Evolutionary conservation across 2,329 filamentous ascomycete species (phyloP).

Genomic region (Alternaria longipes): DNA sequence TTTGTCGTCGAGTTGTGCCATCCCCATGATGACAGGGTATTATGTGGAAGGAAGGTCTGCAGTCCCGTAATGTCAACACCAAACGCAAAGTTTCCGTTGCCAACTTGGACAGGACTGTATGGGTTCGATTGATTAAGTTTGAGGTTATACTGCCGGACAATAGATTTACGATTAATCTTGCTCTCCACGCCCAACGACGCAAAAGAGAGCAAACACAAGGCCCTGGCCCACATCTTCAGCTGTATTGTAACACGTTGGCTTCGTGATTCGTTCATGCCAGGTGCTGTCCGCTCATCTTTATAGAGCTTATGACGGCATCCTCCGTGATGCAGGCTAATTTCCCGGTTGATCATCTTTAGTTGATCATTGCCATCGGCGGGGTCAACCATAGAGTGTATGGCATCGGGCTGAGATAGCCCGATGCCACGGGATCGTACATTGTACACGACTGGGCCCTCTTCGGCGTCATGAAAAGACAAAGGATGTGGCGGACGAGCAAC

Average conservation of each 20-base stretch:
- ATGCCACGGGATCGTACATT: background rate
- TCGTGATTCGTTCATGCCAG: background rate
- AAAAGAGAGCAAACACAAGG: constrained; percentile 12
- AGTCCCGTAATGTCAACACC: constrained; percentile 58
- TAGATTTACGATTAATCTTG: constrained; percentile 41
- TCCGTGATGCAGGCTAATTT: constrained; percentile 34
- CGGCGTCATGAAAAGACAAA: background rate
- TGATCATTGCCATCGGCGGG: constrained; percentile 26
- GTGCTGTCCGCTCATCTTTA: constrained; percentile 10
- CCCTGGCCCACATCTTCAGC: constrained; percentile 4
- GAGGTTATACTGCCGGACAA: constrained; percentile 56
- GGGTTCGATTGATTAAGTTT: constrained; percentile 58
- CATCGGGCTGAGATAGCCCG: constrained; percentile 9
- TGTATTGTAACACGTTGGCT: constrained; percentile 18
- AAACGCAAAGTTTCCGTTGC: constrained; percentile 61
- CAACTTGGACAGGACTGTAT: constrained; percentile 62
- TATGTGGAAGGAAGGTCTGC: constrained; percentile 56
- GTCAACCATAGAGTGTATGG: constrained; percentile 21
- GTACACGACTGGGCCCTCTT: background rate
- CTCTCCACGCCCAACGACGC: constrained; percentile 12
- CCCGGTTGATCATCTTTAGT: constrained; percentile 31
- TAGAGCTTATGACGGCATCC: constrained; percentile 5
- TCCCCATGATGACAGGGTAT: constrained; percentile 56
- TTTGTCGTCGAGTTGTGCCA: constrained; percentile 56
- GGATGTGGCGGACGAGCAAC: background rate